phyloP scores from a whole-genome alignment of 2,329 filamentous ascomycete species.

The Drechslerella coelobrocha region DNA sequence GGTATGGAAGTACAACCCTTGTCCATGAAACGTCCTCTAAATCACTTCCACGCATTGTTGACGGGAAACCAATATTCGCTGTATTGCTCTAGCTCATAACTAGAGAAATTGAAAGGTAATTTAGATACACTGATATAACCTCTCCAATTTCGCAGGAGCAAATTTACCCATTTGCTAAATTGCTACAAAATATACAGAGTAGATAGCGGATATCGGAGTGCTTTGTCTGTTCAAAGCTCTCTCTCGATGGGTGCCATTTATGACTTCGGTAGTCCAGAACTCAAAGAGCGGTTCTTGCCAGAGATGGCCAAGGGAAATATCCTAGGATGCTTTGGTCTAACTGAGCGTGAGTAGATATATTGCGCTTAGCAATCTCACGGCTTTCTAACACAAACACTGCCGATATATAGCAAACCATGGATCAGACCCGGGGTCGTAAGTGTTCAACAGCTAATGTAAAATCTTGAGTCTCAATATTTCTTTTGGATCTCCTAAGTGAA shows the following conservation, averaged over 20 bases:
- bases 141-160: background rate
- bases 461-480: background rate
- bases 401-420: constrained; percentile 73
- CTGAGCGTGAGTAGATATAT: constrained; percentile 65
- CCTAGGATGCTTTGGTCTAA: constrained; percentile 85
- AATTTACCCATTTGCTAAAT: constrained; percentile 7
- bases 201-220: constrained; percentile 88
- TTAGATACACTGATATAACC: background rate
- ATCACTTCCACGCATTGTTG: background rate
- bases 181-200: constrained; percentile 64
- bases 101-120: constrained; percentile 73
- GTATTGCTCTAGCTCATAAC: constrained; percentile 70
- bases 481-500: constrained; percentile 11
- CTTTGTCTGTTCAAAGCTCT: constrained; percentile 91
- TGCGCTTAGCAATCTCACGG: background rate
- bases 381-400: background rate
- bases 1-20: constrained; percentile 36
- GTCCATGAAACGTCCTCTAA: background rate
- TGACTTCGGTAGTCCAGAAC: constrained; percentile 83
- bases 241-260: constrained; percentile 92
- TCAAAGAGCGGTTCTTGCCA: constrained; percentile 83
- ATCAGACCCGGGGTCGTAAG: constrained; percentile 77
- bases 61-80: background rate
- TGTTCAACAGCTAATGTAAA: background rate
- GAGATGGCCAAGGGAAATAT: constrained; percentile 81